Evolutionary conservation across 768 basidiomycete species (phyloP).

Genomic region (Coprinopsis marcescibilis): DNA sequence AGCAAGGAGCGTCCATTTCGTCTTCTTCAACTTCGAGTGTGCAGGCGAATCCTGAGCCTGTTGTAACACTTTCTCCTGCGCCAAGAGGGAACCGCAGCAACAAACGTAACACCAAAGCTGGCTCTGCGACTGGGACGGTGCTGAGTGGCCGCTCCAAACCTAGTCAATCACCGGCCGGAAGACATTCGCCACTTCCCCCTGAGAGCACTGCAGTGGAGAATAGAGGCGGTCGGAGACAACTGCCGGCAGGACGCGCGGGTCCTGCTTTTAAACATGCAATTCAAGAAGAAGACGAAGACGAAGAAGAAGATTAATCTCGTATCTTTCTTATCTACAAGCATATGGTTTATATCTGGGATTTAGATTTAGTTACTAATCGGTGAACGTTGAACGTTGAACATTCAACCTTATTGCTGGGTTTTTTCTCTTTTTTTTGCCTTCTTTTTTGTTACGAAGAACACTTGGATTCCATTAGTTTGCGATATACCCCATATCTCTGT

Average conservation of each 20-base stretch:
- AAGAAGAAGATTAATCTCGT: slow-evolving; percentile 49
- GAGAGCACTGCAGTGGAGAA: slow-evolving; percentile 44
- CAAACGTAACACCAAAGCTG: slow-evolving; percentile 22
- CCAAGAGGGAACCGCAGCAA: slow-evolving; percentile 40
- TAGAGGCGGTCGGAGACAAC: slow-evolving; percentile 57
- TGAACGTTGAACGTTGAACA: not conserved
- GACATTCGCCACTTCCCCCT: slow-evolving; percentile 52
- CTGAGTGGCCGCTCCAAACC: slow-evolving; percentile 35
- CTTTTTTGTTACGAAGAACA: not conserved
- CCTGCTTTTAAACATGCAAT: slow-evolving; percentile 67
- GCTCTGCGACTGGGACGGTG: slow-evolving; percentile 16
- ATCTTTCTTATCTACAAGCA: not conserved
- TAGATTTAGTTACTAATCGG: no score
- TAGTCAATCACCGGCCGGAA: slow-evolving; percentile 55
- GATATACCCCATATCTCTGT: no score
- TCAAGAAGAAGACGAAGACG: slow-evolving; percentile 83
- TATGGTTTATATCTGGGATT: no score
- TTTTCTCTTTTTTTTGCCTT: not conserved
- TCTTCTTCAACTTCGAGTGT: slow-evolving; percentile 22
- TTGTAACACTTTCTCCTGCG: slow-evolving; percentile 45
- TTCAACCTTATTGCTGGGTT: not conserved
- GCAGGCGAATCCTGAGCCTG: slow-evolving; percentile 29
- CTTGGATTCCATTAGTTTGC: not conserved
- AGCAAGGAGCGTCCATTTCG: slow-evolving; percentile 38
- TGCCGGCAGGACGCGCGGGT: slow-evolving; percentile 64